A percentile compares a stretch with the other conserved stretches of the same genome.
phyloP scores from a whole-genome alignment of 1,139 yeast species.

The Taiozyma sp. region DNA sequence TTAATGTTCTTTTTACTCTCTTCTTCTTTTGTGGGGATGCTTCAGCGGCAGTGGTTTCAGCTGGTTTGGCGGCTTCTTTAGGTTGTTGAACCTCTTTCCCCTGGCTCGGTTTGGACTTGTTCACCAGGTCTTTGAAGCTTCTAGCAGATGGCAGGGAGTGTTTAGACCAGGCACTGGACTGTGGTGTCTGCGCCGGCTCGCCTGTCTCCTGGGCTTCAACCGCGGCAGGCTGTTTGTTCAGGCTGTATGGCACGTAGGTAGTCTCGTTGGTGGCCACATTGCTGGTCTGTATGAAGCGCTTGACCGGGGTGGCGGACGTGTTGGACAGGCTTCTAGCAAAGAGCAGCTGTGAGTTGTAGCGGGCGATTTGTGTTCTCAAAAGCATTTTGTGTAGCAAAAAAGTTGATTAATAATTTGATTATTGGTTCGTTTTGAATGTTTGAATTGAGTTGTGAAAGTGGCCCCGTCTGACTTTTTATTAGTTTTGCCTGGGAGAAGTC shows the following conservation, averaged over 20 bases:
- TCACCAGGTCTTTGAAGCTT: constrained; percentile 22
- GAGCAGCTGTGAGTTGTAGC: not conserved
- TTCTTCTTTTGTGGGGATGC: constrained; percentile 25
- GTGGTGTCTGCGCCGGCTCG: not conserved
- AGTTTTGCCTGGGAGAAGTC: not conserved
- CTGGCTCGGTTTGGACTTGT: constrained; percentile 10
- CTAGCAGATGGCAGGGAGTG: constrained; percentile 22
- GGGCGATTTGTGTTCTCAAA: constrained; percentile 1
- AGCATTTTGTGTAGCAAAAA: not conserved
- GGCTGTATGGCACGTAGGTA: constrained; percentile 5
- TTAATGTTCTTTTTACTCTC: constrained; percentile 60
- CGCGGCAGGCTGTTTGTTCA: not conserved
- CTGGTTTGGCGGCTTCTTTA: not conserved
- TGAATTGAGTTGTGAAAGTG: not conserved
- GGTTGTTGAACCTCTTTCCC: constrained; percentile 2
- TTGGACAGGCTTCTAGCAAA: constrained; percentile 4
- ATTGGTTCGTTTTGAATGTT: not conserved
- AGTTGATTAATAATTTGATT: not conserved
- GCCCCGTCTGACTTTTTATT: not conserved
- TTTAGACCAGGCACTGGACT: constrained; percentile 17
- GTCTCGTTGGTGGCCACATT: constrained; percentile 5
- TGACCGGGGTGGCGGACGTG: constrained; percentile 3
- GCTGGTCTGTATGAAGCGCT: constrained; percentile 6
- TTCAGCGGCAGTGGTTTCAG: not conserved
- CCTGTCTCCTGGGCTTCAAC: not conserved